Evolutionary conservation across 1,284 basidiomycete species (phyloP).

Genomic region (Cutaneotrichosporon sp.): DNA sequence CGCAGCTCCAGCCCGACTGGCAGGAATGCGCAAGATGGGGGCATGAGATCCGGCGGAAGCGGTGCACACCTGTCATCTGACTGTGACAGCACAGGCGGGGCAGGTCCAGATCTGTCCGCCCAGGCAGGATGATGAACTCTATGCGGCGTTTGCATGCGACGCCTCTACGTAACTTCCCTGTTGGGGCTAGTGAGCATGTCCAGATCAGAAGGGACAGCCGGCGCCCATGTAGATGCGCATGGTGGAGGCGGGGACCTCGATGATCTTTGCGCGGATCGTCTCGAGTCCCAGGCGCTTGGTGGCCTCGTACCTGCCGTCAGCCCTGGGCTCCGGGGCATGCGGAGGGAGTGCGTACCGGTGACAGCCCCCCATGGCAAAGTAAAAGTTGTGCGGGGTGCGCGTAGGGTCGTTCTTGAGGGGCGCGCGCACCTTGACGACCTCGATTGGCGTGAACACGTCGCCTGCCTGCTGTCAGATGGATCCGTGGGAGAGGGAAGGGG

Average conservation of each 20-base stretch:
- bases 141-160: background rate
- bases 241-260: constrained; percentile 50
- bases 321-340: background rate
- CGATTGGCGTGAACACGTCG: constrained; percentile 54
- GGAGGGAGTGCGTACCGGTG: constrained; percentile 38
- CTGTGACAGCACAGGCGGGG: too few species aligned
- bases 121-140: background rate
- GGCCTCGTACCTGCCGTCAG: constrained; percentile 47
- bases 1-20: too few species aligned
- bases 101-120: too few species aligned
- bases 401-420: constrained; percentile 40
- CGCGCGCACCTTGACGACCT: constrained; percentile 50
- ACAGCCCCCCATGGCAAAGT: constrained; percentile 55
- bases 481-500: too few species aligned
- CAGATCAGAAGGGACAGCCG: constrained; percentile 45
- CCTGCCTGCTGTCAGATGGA: constrained; percentile 37
- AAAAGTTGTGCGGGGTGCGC: constrained; percentile 42
- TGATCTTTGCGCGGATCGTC: constrained; percentile 51
- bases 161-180: background rate
- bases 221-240: constrained; percentile 53
- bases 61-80: background rate
- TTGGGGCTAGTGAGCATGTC: too few species aligned
- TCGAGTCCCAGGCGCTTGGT: constrained; percentile 48
- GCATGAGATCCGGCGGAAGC: background rate
- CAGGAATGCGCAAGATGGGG: too few species aligned